These are phyloP conservation scores for Huntiella omanensis DNA, from an alignment of 2,329 filamentous ascomycete genomes.

Conservation along the genomic window DNA sequence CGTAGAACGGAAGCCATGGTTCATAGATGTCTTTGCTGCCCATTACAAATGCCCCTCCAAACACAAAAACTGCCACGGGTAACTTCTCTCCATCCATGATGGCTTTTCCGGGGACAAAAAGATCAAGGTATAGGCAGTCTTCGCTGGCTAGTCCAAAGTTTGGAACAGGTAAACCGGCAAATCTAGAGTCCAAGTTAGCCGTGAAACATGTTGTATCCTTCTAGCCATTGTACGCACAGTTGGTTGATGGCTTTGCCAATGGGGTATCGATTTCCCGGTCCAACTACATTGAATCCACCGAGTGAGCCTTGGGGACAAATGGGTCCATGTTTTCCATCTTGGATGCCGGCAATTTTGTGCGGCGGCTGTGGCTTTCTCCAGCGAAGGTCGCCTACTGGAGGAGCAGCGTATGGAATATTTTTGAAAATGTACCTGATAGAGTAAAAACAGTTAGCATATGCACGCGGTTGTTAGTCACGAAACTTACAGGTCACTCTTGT, in stretches of 20 bases:
- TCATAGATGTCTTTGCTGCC: slow-evolving; percentile 22
- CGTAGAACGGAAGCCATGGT: slow-evolving; percentile 20
- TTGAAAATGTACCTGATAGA: slow-evolving; percentile 17
- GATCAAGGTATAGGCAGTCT: slow-evolving; percentile 31
- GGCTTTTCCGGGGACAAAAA: slow-evolving; percentile 27
- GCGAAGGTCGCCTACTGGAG: slow-evolving; percentile 21
- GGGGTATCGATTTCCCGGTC: slow-evolving; percentile 18
- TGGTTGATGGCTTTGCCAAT: slow-evolving; percentile 19
- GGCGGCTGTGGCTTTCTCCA: slow-evolving; percentile 23
- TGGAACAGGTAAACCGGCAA: slow-evolving; percentile 18
- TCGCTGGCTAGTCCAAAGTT: slow-evolving; percentile 19
- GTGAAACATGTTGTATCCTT: not conserved
- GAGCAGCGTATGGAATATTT: slow-evolving; percentile 26
- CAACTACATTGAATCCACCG: slow-evolving; percentile 17
- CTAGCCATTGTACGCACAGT: slow-evolving; percentile 14
- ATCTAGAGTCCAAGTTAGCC: slow-evolving; percentile 9
- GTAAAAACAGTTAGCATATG: not conserved
- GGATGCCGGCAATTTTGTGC: slow-evolving; percentile 8
- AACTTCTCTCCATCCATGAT: slow-evolving; percentile 20
- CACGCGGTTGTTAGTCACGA: not conserved
- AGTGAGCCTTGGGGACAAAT: slow-evolving; percentile 13
- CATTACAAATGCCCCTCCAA: slow-evolving; percentile 26
- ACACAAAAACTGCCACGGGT: slow-evolving; percentile 27
- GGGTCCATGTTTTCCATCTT: slow-evolving; percentile 9
- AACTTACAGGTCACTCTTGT: slow-evolving; percentile 11